Base-by-base conservation (phyloP, 306 rosid genomes). In the Acmispon strigosus region DNA sequence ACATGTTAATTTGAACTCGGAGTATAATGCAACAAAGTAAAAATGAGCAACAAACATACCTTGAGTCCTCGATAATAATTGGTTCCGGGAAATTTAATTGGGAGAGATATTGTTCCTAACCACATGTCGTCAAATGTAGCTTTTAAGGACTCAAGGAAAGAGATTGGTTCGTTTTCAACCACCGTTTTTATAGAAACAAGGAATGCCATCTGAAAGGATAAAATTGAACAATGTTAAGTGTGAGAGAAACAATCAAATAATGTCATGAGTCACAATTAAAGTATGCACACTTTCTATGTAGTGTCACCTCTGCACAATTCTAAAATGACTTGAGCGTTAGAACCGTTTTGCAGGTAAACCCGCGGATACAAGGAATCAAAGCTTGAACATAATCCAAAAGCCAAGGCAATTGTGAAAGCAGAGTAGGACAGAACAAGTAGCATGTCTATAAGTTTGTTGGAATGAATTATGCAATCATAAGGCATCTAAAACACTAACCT, bases 1-100 rank as follows among this genome's bases (percentile, higher is more conserved):
- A 0, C 1, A 32, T 32, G 3, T 22, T 1, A 1, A 22, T 22
- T 5, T 73, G 42, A 70, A 59, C 15, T 36, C 5, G 2, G 4
- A 48, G 4, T 7, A 36, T 9, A 62, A 54, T 72, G 12, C 24
- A 59, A 67, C 14, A 60, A 6, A 14, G n/a, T 17, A 48, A 50
- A 55, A 10, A 5, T 15, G 36, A 59, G n/a, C 9, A 2, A 2
- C 5, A 2, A 19, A 9, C n/a, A 19, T 72, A 90, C 93, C 90
- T 84, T 83, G 2, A 91, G 62, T 16, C 96, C 97, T 2, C 41
- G 68, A 17, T 65, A 74, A 54, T 91, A 91, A 58, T 72, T 75
- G 1, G 97, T 85, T 51, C 97, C 91, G 0, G 92, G 97, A 74
- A 91, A 65, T 43, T 86, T 84, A 62, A 91, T 88, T 2, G 97